Percentiles rank a stretch among this genome's conserved stretches.
phyloP scores from a whole-genome alignment of 495 filamentous ascomycete species.

The Talaromyces wortmannii region DNA sequence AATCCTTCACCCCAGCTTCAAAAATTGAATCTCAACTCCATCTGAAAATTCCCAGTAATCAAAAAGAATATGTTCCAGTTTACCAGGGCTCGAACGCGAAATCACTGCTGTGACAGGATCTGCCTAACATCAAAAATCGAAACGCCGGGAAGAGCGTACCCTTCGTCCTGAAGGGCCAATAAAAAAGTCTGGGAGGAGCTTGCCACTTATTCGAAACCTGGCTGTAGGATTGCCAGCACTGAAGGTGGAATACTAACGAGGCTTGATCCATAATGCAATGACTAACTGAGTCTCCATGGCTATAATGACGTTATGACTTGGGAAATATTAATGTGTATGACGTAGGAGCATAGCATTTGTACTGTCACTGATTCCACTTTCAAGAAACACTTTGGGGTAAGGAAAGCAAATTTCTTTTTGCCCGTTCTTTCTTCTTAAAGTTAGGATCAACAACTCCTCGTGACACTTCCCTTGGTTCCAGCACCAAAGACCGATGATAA shows the following conservation, averaged over 20 bases:
- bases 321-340: not conserved
- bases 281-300: not conserved
- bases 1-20: not conserved
- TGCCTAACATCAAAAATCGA: not conserved
- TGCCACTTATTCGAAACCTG: not conserved
- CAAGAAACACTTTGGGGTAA: constrained; percentile 44
- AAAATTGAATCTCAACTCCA: not conserved
- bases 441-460: constrained; percentile 21
- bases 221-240: not conserved
- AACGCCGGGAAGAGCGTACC: not conserved
- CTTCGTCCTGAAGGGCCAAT: not conserved
- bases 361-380: constrained; percentile 32
- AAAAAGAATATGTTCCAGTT: not conserved
- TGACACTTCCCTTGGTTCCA: constrained; percentile 69
- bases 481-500: constrained; percentile 76
- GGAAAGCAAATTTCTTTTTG: constrained; percentile 50
- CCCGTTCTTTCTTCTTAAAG: constrained; percentile 43
- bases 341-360: not conserved
- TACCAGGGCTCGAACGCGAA: not conserved
- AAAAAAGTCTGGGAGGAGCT: not conserved
- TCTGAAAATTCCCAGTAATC: not conserved
- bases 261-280: not conserved
- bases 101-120: not conserved
- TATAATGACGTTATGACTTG: not conserved
- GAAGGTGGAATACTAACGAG: not conserved